Percentiles rank a stretch among this genome's conserved stretches.
These are phyloP conservation scores for Penicillium digitatum DNA, from an alignment of 2,329 filamentous ascomycete species.

Conservation along the genomic window DNA sequence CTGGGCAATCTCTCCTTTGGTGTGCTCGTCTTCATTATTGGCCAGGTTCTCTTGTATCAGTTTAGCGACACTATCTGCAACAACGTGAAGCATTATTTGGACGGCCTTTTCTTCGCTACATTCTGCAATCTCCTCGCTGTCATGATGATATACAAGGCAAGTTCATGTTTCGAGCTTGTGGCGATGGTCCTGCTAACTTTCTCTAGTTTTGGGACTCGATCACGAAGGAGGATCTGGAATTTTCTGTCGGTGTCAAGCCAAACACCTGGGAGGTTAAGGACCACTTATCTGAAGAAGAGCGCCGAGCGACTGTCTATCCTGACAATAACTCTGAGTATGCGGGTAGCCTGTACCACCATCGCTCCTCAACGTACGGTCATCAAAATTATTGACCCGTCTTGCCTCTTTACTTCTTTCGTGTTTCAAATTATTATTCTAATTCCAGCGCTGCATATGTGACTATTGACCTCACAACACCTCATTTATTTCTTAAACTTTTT, in stretches of 20 bases:
- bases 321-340: slow-evolving; percentile 51
- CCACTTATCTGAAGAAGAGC: slow-evolving; percentile 73
- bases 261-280: slow-evolving; percentile 99
- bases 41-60: slow-evolving; percentile 88
- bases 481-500: slow-evolving; percentile 5
- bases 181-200: slow-evolving; percentile 28
- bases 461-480: slow-evolving; percentile 15
- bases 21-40: slow-evolving; percentile 83
- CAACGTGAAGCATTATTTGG: slow-evolving; percentile 82
- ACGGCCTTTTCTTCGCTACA: slow-evolving; percentile 90
- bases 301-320: slow-evolving; percentile 66
- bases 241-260: slow-evolving; percentile 89
- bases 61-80: slow-evolving; percentile 83
- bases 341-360: slow-evolving; percentile 43
- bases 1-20: slow-evolving; percentile 88
- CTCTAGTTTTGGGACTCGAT: slow-evolving; percentile 96
- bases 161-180: slow-evolving; percentile 16
- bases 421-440: not conserved
- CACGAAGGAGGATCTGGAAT: slow-evolving; percentile 95
- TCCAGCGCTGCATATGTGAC: slow-evolving; percentile 13
- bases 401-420: not conserved
- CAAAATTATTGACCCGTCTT: slow-evolving; percentile 33
- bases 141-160: slow-evolving; percentile 99
- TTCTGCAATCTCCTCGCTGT: slow-evolving; percentile 89
- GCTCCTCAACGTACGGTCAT: slow-evolving; percentile 36